Percentiles rank a stretch among this genome's conserved stretches.
phyloP scores from a whole-genome alignment of 352 stramenopile species.

The Saprolegnia parasitica region DNA sequence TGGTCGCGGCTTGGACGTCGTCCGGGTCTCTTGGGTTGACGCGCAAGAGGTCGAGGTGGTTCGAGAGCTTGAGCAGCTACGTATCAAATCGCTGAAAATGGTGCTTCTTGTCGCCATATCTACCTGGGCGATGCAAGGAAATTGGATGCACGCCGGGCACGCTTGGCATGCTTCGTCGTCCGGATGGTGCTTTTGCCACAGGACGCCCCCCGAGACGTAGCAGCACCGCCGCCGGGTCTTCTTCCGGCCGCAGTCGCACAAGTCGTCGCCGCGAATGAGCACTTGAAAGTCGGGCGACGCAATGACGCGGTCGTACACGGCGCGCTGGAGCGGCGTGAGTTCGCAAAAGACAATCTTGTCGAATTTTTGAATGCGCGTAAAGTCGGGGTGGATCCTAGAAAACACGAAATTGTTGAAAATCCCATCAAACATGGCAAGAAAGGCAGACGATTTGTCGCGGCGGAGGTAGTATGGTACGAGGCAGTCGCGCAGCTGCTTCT shows the following conservation, averaged over 20 bases:
- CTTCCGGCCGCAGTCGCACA: conserved; percentile 58
- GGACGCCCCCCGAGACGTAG: conserved; percentile 40
- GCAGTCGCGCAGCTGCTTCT: conserved; percentile 54
- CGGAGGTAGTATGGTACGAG: conserved; percentile 63
- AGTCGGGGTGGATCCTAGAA: conserved; percentile 51
- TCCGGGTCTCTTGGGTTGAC: conserved; percentile 52
- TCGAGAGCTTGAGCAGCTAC: conserved; percentile 62
- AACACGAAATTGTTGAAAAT: background rate
- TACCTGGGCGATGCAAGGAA: conserved; percentile 62
- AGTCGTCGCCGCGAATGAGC: conserved; percentile 53
- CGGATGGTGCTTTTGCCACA: conserved; percentile 67
- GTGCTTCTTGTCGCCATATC: too few relatives aligned
- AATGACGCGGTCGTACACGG: conserved; percentile 62
- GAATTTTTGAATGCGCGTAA: conserved; percentile 65
- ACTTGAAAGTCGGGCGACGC: conserved; percentile 69
- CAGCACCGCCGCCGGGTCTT: conserved; percentile 68
- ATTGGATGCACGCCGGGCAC: conserved; percentile 69
- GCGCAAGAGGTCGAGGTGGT: conserved; percentile 76
- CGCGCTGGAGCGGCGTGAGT: conserved; percentile 62
- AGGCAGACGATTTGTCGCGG: conserved; percentile 45
- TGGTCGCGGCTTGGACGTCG: conserved; percentile 51
- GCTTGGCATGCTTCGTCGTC: conserved; percentile 42
- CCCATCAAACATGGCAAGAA: too few relatives aligned
- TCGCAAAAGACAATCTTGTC: conserved; percentile 81
- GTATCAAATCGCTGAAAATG: too few relatives aligned